Conservation (phyloP, 2,329 filamentous ascomycete species). For the Ophiostoma ulmi region DNA sequence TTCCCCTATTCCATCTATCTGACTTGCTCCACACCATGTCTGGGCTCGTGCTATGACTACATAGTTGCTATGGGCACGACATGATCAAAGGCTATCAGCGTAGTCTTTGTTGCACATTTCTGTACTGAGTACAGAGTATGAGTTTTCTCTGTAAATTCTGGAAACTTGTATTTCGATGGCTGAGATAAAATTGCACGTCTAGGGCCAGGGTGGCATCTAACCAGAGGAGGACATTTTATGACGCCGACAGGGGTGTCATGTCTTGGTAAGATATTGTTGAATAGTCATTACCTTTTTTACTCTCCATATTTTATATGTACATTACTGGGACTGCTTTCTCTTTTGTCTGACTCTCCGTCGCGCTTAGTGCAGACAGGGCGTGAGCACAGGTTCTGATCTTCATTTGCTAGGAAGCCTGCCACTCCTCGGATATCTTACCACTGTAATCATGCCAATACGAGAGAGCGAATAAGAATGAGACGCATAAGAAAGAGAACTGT, state of each 20-base stretch:
- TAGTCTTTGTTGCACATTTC: neutral
- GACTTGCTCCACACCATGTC: constrained; percentile 16
- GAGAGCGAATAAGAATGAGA: neutral
- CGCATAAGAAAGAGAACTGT: neutral
- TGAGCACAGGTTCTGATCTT: constrained; percentile 23
- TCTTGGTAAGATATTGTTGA: neutral
- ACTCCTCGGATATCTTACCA: neutral
- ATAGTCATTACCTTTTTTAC: too few species aligned
- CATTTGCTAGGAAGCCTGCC: constrained; percentile 17
- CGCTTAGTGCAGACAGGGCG: constrained; percentile 8
- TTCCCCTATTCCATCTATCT: constrained; percentile 19
- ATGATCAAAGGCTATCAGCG: neutral
- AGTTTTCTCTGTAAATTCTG: neutral
- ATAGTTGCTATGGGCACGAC: constrained; percentile 15
- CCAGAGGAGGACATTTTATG: constrained; percentile 12
- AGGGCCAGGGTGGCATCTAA: constrained; percentile 3
- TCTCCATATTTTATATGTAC: neutral
- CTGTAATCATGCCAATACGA: neutral
- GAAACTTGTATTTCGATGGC: neutral
- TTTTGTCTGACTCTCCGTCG: neutral
- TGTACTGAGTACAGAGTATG: neutral
- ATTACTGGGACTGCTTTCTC: neutral
- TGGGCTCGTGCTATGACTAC: constrained; percentile 10
- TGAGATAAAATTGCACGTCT: constrained; percentile 13
- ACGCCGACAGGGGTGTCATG: constrained; percentile 11